These are phyloP conservation scores for Zymoseptoria crescenta DNA, from an alignment of 2,329 filamentous ascomycete species.

Conservation along the genomic window DNA sequence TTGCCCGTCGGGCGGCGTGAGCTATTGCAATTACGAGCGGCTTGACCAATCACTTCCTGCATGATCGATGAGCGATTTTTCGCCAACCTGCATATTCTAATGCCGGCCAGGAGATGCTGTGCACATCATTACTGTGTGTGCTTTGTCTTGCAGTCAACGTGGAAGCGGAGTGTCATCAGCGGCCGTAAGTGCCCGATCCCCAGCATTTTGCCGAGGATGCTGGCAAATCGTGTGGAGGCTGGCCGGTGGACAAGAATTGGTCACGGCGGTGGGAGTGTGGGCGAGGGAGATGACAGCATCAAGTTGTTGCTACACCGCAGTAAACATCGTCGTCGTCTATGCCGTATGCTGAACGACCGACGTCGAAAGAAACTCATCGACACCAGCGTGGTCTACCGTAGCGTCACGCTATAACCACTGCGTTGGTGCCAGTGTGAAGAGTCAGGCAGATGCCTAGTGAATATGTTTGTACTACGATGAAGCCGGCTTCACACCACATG, in stretches of 20 bases:
- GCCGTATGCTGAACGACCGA: not conserved
- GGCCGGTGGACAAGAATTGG: not conserved
- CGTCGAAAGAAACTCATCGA: not conserved
- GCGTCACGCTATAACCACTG: not conserved
- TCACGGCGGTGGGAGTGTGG: not conserved
- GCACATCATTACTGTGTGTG: not conserved
- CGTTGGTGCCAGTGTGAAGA: not conserved
- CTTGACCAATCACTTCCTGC: not conserved
- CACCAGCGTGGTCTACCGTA: not conserved
- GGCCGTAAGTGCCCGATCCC: not conserved
- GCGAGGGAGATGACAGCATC: not conserved
- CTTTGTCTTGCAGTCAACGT: not conserved
- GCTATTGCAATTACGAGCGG: not conserved
- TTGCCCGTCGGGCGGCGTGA: not conserved
- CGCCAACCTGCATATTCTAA: not conserved
- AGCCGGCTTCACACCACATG: not conserved
- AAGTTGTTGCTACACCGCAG: not conserved
- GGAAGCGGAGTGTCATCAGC: not conserved
- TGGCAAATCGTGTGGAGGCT: not conserved
- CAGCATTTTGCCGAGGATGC: not conserved
- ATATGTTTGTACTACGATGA: not conserved
- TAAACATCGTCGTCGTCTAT: not conserved
- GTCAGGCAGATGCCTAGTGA: not conserved
- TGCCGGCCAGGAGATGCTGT: not conserved
- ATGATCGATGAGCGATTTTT: not conserved